These are phyloP conservation scores for Rhizoclosmatium globosum DNA, from an alignment of 192 early-diverging fungal genomes.

Conservation along the genomic window DNA sequence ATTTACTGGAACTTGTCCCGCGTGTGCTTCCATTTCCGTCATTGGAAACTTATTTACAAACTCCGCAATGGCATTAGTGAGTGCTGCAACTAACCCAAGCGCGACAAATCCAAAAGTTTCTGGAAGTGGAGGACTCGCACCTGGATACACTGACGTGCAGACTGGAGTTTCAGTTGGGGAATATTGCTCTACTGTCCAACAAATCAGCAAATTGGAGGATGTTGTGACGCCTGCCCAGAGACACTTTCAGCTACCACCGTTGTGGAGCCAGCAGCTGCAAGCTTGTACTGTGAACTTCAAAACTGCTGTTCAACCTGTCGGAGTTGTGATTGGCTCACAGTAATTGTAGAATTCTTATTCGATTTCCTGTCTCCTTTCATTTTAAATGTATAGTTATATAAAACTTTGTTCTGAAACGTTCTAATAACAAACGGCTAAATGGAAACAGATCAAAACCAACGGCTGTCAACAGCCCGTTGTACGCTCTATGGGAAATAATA, in stretches of 20 bases:
- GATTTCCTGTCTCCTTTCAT: neutral
- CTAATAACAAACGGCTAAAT: too few relatives aligned
- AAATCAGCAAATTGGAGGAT: neutral
- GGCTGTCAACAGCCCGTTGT: too few relatives aligned
- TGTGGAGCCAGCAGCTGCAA: conserved; percentile 22
- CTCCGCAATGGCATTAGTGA: conserved; percentile 25
- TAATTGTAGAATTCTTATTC: neutral
- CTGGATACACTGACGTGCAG: neutral
- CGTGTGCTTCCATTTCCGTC: conserved; percentile 15
- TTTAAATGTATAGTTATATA: neutral
- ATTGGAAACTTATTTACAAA: conserved; percentile 26
- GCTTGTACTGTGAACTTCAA: conserved; percentile 31
- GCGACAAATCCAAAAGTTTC: neutral
- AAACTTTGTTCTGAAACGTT: neutral
- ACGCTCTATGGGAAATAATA: too few relatives aligned
- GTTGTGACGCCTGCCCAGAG: neutral
- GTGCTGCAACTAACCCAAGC: conserved; percentile 17
- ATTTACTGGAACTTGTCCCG: neutral
- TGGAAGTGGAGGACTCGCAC: neutral
- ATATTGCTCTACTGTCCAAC: neutral
- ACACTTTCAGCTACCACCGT: conserved; percentile 10
- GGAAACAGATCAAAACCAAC: too few relatives aligned
- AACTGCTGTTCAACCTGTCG: neutral
- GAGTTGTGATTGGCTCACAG: neutral
- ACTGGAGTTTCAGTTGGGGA: conserved; percentile 12